Conservation (phyloP, 345 rosid genomes). For the Hibiscus syriacus region DNA sequence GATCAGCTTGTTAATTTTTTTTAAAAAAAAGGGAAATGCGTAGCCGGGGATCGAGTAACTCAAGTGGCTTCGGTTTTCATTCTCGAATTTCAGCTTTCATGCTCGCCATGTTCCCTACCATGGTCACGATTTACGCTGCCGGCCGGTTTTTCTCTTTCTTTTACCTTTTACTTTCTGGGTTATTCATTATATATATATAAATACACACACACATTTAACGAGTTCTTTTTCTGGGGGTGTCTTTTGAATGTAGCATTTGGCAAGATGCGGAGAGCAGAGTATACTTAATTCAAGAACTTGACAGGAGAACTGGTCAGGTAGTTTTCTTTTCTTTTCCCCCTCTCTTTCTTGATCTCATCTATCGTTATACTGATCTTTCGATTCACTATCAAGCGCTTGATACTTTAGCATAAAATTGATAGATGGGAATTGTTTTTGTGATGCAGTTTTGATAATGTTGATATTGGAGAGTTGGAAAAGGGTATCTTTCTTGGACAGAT, state of each 20-base stretch:
- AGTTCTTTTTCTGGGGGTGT: not conserved
- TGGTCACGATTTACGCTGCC: conserved; percentile 33
- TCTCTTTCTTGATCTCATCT: too few relatives aligned
- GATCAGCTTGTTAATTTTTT: not conserved
- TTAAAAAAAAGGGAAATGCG: conserved; percentile 19
- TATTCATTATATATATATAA: not conserved
- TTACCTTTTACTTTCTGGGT: not conserved
- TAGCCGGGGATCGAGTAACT: conserved; percentile 23
- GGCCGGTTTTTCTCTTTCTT: conserved; percentile 24
- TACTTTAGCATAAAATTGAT: not conserved
- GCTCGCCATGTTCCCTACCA: conserved; percentile 32
- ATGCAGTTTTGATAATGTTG: not conserved
- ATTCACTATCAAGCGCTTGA: not conserved
- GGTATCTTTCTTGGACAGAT: not conserved
- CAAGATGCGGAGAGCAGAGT: conserved; percentile 40
- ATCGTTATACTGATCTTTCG: too few relatives aligned
- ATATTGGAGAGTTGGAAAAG: not conserved
- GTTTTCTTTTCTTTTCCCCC: not conserved
- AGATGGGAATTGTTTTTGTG: not conserved
- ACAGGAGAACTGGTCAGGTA: conserved; percentile 32
- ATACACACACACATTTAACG: not conserved
- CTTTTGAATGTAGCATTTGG: conserved; percentile 32
- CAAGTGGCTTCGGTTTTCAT: conserved; percentile 12
- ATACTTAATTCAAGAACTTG: conserved; percentile 31
- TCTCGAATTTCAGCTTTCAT: conserved; percentile 21